Base-by-base conservation (phyloP, 2,329 filamentous ascomycete genomes). In the Chlorencoelia australis region DNA sequence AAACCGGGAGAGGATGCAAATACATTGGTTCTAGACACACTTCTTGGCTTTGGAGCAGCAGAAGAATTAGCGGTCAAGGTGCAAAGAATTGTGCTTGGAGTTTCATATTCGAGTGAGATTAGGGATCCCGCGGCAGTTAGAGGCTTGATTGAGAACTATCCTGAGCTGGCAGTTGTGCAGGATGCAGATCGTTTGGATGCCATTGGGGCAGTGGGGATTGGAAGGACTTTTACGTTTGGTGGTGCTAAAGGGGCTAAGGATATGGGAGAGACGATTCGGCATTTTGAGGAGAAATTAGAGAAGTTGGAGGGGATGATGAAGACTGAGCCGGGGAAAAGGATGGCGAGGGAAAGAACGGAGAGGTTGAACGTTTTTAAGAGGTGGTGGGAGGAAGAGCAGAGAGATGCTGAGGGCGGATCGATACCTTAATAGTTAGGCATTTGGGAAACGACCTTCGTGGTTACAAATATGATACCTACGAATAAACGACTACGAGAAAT, bases 131-230 rank as follows among this genome's bases (percentile, higher is more conserved):
- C 59, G 5, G 60, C 62, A 9, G 76, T 85, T 7, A 60, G 59
- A 17, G 59, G 61, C 2, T 64, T 88, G 19, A 66, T 94, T 11
- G 57, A 58, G 7, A 57, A 62, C 21, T 68, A 83, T 56, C 85
- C 84, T 1, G 85, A 93, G 59, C 65, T 93, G 20, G 87, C 75
- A 0, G 73, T 94, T 33, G 87, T 96, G 25, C 89, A 95, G 62
- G 89, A 96, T 59, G 88, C 89, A 3, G 89, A 96, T 64, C 71
- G 89, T 7, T 66, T 96, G n/a, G 89, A 96, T 62, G 86, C 89
- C 4, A 80, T 96, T 40, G 89, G 89, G 1, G 86, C 84, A 0
- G 73, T 95, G 19, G 89, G 89, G 0, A 79, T 94, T 39, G 88
- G 75, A 2, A 67, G 89, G 28, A 75, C 74, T 24, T 89, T 93